Conservation (phyloP, 176 grass and related monocot genomes). For the Raddia distichophylla region DNA sequence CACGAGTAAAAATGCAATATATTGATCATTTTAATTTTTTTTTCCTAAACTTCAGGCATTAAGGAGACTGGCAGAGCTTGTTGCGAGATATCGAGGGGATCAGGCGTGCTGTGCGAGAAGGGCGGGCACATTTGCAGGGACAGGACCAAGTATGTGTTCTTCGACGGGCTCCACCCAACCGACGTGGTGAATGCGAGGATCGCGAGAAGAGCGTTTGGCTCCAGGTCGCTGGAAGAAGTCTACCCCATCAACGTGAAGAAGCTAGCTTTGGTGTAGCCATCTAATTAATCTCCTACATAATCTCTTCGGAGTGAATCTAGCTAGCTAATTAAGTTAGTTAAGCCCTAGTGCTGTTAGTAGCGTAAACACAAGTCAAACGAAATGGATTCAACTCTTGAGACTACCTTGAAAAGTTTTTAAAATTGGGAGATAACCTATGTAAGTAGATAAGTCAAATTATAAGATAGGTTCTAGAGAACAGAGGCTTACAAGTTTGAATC, state of each 20-base stretch:
- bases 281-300: no score
- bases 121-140: constrained; percentile 49
- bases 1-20: neutral
- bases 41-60: constrained; percentile 21
- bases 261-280: constrained; percentile 37
- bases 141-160: constrained; percentile 59
- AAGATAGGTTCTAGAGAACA: no score
- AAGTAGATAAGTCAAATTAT: no score
- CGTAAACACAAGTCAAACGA: no score
- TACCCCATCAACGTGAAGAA: constrained; percentile 63
- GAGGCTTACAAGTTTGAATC: no score
- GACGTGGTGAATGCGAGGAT: constrained; percentile 63
- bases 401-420: no score
- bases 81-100: constrained; percentile 41
- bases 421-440: no score
- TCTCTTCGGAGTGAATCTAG: neutral
- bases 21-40: neutral
- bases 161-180: constrained; percentile 75
- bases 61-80: constrained; percentile 49
- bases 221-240: constrained; percentile 34
- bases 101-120: constrained; percentile 52
- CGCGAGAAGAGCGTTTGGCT: constrained; percentile 44
- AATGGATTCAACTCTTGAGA: no score
- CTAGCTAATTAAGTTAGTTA: neutral
- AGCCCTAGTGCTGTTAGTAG: no score